Conservation (phyloP, 306 rosid species). For the Lotus japonicus region DNA sequence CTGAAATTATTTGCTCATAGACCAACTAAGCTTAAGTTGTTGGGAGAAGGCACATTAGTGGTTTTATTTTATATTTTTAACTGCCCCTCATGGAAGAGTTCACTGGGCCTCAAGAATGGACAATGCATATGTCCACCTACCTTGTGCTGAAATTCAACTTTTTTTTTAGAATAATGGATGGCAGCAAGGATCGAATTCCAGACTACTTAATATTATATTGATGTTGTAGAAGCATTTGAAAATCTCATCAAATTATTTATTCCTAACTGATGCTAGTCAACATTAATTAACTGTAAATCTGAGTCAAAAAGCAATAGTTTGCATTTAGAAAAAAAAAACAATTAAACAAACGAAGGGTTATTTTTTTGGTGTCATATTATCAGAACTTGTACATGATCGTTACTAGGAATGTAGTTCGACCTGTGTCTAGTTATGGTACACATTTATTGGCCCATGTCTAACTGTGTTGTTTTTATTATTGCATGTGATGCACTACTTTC, state of each 20-base stretch:
- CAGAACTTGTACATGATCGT: not conserved
- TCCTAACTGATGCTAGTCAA: not conserved
- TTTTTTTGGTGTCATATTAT: not conserved
- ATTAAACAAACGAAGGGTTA: not conserved
- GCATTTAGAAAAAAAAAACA: not conserved
- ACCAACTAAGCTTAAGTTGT: no score
- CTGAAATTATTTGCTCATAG: not conserved
- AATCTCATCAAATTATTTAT: not conserved
- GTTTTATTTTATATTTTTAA: no score
- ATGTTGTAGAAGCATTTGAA: not conserved
- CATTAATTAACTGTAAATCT: not conserved
- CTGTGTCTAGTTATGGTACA: not conserved
- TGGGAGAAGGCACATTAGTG: no score
- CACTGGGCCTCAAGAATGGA: no score
- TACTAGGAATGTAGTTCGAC: not conserved
- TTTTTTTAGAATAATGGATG: no score
- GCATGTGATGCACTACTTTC: not conserved
- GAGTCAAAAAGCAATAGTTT: not conserved
- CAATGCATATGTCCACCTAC: no score
- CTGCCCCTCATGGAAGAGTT: no score
- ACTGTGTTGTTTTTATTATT: not conserved
- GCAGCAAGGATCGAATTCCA: no score
- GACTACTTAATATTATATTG: not conserved
- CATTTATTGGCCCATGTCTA: not conserved
- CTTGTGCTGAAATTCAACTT: no score